Base-by-base conservation (phyloP, 2,329 filamentous ascomycete genomes). In the Lasiodiplodia sp. region DNA sequence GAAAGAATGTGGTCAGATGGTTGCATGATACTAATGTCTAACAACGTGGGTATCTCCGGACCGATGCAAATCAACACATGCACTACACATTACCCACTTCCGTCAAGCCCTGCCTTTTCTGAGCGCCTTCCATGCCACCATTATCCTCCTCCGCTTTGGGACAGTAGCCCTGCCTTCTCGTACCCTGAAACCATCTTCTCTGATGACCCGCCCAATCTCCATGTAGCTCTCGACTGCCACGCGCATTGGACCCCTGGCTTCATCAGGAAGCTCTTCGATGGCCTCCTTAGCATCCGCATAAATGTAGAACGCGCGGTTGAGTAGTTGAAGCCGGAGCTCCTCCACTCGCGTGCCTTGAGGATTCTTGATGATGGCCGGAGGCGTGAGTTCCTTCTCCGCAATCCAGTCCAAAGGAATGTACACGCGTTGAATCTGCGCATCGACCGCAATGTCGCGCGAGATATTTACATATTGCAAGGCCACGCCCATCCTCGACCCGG, bases 391-490 rank as follows among this genome's bases (percentile, higher is more conserved):
- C 65, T 85, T 84, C 65, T 88, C 86, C 49, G 84, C 81, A 1
- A 93, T 80, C 91, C 91, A 93, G 0, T 79, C 78, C 0, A 82
- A 81, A 0, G 91, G 91, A 4, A 93, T 79, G 75, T 94, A 94
- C 7, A 92, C 90, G 7, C 91, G 86, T 1, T 84, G 84, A 44
- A 91, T 87, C 16, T 81, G 79, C 0, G 91, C 89, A 72, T 93
- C 91, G 2, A 88, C 87, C 3, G 81, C 78, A n/a, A 93, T 88
- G 73, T 94, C 91, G 25, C 91, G 88, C 3, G 90, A 89, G 70
- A 94, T 92, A 74, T 93, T 94, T 73, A 92, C 87, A 72, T 91
- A 92, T 74, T 94, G 91, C n/a, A 93, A 80, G 1, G 91, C 91
- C 40, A 91, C 85, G 0, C 91, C 91, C 91, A 93, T 93, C 34